These are phyloP conservation scores for Exidia glandulosa DNA, from an alignment of 768 basidiomycete species.

Conservation along the genomic window DNA sequence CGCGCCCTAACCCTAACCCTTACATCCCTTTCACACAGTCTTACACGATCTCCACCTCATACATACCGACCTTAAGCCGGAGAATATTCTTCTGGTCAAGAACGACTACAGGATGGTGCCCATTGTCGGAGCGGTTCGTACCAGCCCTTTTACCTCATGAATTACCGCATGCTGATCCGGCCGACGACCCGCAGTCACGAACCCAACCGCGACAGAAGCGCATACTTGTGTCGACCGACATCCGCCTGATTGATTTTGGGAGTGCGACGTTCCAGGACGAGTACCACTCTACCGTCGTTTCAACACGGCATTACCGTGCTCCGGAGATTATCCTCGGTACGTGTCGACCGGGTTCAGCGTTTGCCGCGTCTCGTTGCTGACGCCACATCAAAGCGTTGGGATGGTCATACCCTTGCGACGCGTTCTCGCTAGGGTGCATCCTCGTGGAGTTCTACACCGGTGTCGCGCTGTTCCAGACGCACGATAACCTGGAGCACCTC, in stretches of 20 bases:
- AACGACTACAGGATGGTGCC: conserved; percentile 60
- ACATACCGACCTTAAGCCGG: conserved; percentile 98
- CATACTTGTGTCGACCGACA: conserved; percentile 78
- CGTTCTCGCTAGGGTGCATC: conserved; percentile 97
- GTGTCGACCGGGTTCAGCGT: conserved; percentile 15
- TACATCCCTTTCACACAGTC: conserved; percentile 37
- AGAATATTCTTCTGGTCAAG: conserved; percentile 91
- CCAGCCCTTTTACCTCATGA: conserved; percentile 15
- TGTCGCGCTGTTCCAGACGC: conserved; percentile 96
- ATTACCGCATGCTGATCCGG: conserved; percentile 2
- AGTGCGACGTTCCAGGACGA: conserved; percentile 97
- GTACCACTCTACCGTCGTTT: conserved; percentile 97
- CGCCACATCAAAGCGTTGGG: conserved; percentile 59
- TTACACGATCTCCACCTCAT: conserved; percentile 83
- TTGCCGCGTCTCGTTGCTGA: conserved; percentile 10
- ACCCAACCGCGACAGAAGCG: conserved; percentile 59
- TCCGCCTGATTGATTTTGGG: conserved; percentile 95
- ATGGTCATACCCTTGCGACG: conserved; percentile 98
- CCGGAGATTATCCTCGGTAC: conserved; percentile 96
- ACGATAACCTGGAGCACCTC: conserved; percentile 96
- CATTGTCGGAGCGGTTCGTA: conserved; percentile 35
- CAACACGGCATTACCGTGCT: conserved; percentile 95
- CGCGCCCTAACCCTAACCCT: neutral
- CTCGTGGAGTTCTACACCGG: conserved; percentile 98
- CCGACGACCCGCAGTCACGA: conserved; percentile 42